phyloP scores from a whole-genome alignment of 2,329 filamentous ascomycete genomes.

The Penicillium sp. region DNA sequence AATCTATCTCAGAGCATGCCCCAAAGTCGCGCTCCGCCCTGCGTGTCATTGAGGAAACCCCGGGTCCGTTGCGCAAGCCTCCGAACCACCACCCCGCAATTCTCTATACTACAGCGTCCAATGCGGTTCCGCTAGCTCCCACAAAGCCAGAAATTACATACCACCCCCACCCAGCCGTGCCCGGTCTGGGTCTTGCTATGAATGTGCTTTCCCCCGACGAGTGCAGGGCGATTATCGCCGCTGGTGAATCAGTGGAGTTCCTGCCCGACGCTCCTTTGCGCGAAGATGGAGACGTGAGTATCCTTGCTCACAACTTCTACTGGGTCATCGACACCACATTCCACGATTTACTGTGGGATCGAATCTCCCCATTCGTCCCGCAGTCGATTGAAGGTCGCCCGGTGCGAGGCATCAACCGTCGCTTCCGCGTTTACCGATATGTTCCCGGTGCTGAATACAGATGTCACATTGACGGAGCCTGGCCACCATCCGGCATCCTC shows the following conservation, averaged over 20 bases:
- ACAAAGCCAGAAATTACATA: constrained; percentile 52
- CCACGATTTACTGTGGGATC: constrained; percentile 63
- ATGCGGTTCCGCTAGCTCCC: constrained; percentile 56
- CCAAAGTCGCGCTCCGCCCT: constrained; percentile 40
- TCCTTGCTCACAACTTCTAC: constrained; percentile 73
- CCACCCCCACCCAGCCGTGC: constrained; percentile 63
- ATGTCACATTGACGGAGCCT: constrained; percentile 71
- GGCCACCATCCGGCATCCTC: constrained; percentile 68
- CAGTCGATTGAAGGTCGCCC: constrained; percentile 55
- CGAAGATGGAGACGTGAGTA: constrained; percentile 64
- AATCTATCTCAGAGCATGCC: constrained; percentile 51
- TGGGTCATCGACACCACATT: constrained; percentile 68
- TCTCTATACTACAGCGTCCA: constrained; percentile 61
- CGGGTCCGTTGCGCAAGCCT: constrained; percentile 63
- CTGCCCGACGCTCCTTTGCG: constrained; percentile 68
- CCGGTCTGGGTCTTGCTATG: constrained; percentile 60
- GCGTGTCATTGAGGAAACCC: constrained; percentile 62
- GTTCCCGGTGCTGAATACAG: constrained; percentile 72
- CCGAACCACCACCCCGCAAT: constrained; percentile 68
- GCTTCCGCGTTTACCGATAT: constrained; percentile 72
- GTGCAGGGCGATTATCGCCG: constrained; percentile 66
- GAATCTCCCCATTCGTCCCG: constrained; percentile 62
- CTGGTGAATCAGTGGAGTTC: constrained; percentile 66
- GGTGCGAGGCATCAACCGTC: constrained; percentile 65
- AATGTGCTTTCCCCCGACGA: constrained; percentile 63